Conservation (phyloP, 257 asterid genomes). For the Perilla frutescens region DNA sequence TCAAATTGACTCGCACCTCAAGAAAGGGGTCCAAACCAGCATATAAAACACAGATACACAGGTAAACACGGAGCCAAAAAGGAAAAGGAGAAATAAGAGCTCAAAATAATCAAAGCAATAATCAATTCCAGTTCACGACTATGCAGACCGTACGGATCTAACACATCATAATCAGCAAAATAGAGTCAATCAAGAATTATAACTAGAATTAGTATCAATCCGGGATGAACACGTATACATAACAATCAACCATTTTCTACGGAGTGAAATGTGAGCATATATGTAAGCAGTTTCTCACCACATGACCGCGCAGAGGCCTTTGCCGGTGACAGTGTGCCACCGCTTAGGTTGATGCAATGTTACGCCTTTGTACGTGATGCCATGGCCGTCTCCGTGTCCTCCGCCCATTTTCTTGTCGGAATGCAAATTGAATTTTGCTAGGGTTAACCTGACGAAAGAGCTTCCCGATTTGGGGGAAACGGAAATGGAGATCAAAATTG, state of each 20-base stretch:
- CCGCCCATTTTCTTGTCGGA: slow-evolving; percentile 55
- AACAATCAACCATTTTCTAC: slow-evolving; percentile 2
- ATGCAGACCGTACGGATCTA: slow-evolving; percentile 26
- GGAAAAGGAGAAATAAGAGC: too few species aligned
- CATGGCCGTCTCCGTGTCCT: slow-evolving; percentile 71
- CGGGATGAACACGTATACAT: slow-evolving; percentile 19
- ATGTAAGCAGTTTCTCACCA: slow-evolving; percentile 52
- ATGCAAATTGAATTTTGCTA: slow-evolving; percentile 20
- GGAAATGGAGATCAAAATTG: slow-evolving; percentile 19
- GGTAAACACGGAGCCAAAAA: neutral
- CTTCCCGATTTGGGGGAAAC: slow-evolving; percentile 35
- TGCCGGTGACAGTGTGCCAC: slow-evolving; percentile 91
- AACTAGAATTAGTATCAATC: slow-evolving; percentile 16
- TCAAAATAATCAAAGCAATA: neutral
- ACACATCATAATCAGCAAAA: neutral
- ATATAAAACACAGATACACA: too few species aligned
- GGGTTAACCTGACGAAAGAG: slow-evolving; percentile 37
- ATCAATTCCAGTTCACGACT: neutral
- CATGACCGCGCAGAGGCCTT: slow-evolving; percentile 94
- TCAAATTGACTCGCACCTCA: too few species aligned
- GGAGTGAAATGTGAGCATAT: neutral
- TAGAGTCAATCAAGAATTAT: neutral
- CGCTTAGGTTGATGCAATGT: slow-evolving; percentile 84
- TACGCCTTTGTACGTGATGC: slow-evolving; percentile 78
- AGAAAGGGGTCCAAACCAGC: too few species aligned